A percentile compares a stretch with the other conserved stretches of the same genome.
phyloP scores from a whole-genome alignment of 2,329 filamentous ascomycete species.

The Colletotrichum orbiculare region DNA sequence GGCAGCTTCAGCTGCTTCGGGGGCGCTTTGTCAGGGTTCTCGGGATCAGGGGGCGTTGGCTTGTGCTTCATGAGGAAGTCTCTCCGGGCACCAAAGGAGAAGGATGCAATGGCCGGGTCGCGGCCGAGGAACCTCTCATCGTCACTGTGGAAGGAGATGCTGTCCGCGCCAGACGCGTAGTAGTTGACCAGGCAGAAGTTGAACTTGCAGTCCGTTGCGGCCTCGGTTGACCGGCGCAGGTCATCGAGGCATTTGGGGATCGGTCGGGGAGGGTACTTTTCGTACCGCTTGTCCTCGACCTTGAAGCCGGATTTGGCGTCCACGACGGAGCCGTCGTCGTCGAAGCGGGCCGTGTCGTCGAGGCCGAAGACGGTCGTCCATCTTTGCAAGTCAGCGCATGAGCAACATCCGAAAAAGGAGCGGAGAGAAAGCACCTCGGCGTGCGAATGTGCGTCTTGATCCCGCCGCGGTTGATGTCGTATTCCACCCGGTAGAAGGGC shows the following conservation, averaged over 20 bases:
- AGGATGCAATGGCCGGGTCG: conserved; percentile 78
- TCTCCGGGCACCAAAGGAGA: conserved; percentile 76
- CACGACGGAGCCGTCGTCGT: conserved; percentile 52
- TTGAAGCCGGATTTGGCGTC: conserved; percentile 54
- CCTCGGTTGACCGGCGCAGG: conserved; percentile 72
- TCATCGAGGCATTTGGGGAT: conserved; percentile 76
- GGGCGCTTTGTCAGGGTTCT: conserved; percentile 15
- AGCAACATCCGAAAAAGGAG: background rate
- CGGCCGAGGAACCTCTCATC: conserved; percentile 81
- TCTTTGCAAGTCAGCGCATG: conserved; percentile 37
- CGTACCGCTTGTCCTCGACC: conserved; percentile 64
- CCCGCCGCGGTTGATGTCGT: conserved; percentile 75
- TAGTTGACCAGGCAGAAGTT: conserved; percentile 89
- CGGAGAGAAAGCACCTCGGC: conserved; percentile 50
- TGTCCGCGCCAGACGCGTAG: conserved; percentile 81
- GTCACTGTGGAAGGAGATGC: conserved; percentile 83
- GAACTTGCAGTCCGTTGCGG: conserved; percentile 73
- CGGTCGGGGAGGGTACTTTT: conserved; percentile 71
- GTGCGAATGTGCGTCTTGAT: conserved; percentile 70
- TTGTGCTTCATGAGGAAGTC: conserved; percentile 88
- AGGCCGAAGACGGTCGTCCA: conserved; percentile 68
- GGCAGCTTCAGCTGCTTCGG: conserved; percentile 59
- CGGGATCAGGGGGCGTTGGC: conserved; percentile 54
- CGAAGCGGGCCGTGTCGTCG: conserved; percentile 72
- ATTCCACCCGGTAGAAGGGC: conserved; percentile 81